Conservation (phyloP, 352 stramenopile species). For the Peronospora tabacina region DNA sequence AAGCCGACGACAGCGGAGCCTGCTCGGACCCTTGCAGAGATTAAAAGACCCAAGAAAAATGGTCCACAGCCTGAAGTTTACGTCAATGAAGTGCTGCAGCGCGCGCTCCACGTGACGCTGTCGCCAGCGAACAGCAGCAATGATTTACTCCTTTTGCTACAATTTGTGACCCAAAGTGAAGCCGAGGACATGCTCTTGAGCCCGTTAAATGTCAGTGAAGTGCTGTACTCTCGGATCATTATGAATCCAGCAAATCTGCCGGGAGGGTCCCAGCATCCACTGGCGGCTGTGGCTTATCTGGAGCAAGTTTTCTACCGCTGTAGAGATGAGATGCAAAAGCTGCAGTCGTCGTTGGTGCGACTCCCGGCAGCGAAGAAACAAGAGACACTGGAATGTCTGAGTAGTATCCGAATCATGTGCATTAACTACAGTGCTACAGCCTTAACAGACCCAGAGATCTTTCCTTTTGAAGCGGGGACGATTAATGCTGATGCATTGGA, state of each 20-base stretch:
- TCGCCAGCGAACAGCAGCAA: constrained; percentile 16
- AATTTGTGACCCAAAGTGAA: constrained; percentile 23
- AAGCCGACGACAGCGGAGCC: constrained; percentile 4
- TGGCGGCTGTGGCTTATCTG: constrained; percentile 61
- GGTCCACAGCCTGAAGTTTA: constrained; percentile 37
- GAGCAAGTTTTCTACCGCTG: constrained; percentile 71
- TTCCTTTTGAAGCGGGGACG: constrained; percentile 57
- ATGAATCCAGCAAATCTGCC: constrained; percentile 45
- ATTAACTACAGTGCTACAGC: constrained; percentile 82
- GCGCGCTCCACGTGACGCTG: constrained; percentile 58
- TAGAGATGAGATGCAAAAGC: constrained; percentile 56
- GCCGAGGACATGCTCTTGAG: constrained; percentile 24
- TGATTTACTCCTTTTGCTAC: constrained; percentile 35
- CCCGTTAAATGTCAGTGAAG: constrained; percentile 46
- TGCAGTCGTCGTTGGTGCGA: constrained; percentile 56
- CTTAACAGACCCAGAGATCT: constrained; percentile 80
- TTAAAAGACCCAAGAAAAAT: constrained; percentile 35
- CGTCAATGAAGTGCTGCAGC: constrained; percentile 73
- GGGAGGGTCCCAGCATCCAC: constrained; percentile 41
- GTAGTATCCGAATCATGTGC: constrained; percentile 62
- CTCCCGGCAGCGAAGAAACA: constrained; percentile 42
- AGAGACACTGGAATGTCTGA: constrained; percentile 41
- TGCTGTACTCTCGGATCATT: constrained; percentile 66
- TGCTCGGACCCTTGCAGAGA: constrained; percentile 10
- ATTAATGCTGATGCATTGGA: constrained; percentile 66